phyloP scores from a whole-genome alignment of 495 filamentous ascomycete species.

The Aspergillus wentii region DNA sequence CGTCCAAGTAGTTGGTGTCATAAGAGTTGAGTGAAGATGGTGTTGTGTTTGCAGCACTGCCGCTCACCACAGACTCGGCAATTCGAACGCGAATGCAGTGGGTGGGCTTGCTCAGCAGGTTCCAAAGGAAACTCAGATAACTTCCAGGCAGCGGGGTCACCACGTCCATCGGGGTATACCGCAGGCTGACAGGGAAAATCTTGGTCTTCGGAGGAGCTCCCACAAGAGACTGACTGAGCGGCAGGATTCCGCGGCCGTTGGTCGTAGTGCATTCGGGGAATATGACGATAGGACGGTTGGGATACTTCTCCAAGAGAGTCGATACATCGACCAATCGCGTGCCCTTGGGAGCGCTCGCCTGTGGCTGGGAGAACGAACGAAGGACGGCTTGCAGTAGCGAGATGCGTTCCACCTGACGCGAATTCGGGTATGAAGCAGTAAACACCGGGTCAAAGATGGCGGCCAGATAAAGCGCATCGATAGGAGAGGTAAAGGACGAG shows the following conservation, averaged over 20 bases:
- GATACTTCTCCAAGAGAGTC: slow-evolving; percentile 60
- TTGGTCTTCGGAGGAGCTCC: slow-evolving; percentile 55
- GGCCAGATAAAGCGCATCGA: slow-evolving; percentile 93
- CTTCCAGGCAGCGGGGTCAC: slow-evolving; percentile 79
- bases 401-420: slow-evolving; percentile 67
- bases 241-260: slow-evolving; percentile 86
- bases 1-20: slow-evolving; percentile 24
- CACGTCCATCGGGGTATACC: slow-evolving; percentile 83
- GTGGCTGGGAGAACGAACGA: slow-evolving; percentile 62
- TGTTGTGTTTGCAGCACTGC: slow-evolving; percentile 34
- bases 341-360: slow-evolving; percentile 38
- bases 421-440: slow-evolving; percentile 71
- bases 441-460: slow-evolving; percentile 96
- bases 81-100: slow-evolving; percentile 89
- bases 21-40: slow-evolving; percentile 46
- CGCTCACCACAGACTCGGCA: slow-evolving; percentile 61
- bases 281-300: slow-evolving; percentile 68
- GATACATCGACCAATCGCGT: slow-evolving; percentile 54
- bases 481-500: slow-evolving; percentile 81
- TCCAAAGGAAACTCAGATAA: slow-evolving; percentile 73
- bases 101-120: slow-evolving; percentile 74
- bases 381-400: slow-evolving; percentile 69
- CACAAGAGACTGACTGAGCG: slow-evolving; percentile 69
- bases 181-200: slow-evolving; percentile 85
- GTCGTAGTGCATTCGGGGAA: slow-evolving; percentile 94